Percentiles rank a stretch among this genome's conserved stretches.
Evolutionary conservation across 331 rosid genomes (phyloP).

Genomic region (Telfairia occidentalis): DNA sequence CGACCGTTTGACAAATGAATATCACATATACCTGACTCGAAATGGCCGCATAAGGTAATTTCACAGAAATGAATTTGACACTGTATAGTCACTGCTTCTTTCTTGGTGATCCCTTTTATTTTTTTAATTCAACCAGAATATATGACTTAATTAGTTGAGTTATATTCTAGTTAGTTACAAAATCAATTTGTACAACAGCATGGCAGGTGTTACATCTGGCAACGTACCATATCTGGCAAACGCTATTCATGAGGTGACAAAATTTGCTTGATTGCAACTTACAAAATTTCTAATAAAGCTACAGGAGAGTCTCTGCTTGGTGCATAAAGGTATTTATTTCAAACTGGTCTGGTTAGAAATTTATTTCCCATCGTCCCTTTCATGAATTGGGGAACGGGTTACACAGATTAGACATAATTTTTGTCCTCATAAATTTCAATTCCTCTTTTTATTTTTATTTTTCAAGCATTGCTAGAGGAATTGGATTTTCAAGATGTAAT

Average conservation of each 20-base stretch:
- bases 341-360: neutral
- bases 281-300: neutral
- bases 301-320: neutral
- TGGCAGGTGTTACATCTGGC: constrained; percentile 84
- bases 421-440: neutral
- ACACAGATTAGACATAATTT: neutral
- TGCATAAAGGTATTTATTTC: neutral
- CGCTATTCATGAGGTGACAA: constrained; percentile 72
- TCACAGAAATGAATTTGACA: neutral
- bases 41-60: constrained; percentile 79
- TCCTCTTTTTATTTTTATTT: neutral
- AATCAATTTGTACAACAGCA: constrained; percentile 29
- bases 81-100: neutral
- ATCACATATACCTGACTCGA: constrained; percentile 83
- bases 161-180: neutral
- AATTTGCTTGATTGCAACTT: constrained; percentile 27
- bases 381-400: neutral
- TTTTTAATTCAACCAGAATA: too few species aligned
- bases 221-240: constrained; percentile 73
- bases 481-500: neutral
- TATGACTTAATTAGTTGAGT: too few species aligned
- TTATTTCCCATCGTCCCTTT: constrained; percentile 1
- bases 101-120: too few species aligned
- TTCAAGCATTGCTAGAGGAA: neutral
- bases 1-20: constrained; percentile 68